These are phyloP conservation scores for Noccaea bulbosa DNA, from an alignment of 345 rosid genomes.

Conservation along the genomic window DNA sequence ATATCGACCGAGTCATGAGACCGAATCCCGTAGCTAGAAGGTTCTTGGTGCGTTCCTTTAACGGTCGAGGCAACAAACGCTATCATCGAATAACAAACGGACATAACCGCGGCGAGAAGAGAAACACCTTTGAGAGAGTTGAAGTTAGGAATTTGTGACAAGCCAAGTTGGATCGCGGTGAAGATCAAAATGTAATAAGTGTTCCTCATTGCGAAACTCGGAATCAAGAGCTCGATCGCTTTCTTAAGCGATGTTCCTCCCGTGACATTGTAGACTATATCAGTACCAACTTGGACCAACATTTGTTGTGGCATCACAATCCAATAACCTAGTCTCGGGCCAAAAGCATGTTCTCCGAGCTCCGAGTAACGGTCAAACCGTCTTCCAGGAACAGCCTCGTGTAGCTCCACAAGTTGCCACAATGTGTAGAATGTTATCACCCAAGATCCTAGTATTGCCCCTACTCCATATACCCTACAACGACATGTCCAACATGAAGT, in stretches of 20 bases:
- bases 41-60: neutral
- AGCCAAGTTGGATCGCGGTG: conserved; percentile 57
- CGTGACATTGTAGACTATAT: conserved; percentile 69
- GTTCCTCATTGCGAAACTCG: conserved; percentile 9
- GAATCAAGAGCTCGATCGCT: conserved; percentile 53
- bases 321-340: conserved; percentile 73
- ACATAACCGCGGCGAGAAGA: conserved; percentile 71
- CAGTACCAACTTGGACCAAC: conserved; percentile 56
- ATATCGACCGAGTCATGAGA: conserved; percentile 1
- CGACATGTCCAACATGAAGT: too few species aligned
- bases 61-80: conserved; percentile 16
- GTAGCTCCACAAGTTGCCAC: conserved; percentile 50
- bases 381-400: conserved; percentile 68
- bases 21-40: conserved; percentile 22
- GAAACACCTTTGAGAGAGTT: conserved; percentile 68
- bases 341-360: conserved; percentile 66
- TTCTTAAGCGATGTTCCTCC: conserved; percentile 67
- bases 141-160: conserved; percentile 74
- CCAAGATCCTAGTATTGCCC: neutral
- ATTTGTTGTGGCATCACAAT: conserved; percentile 73
- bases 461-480: neutral
- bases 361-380: conserved; percentile 74
- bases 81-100: conserved; percentile 39
- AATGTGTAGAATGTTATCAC: neutral
- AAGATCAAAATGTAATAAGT: conserved; percentile 75